These are phyloP conservation scores for Phaeosphaeriaceae sp. DNA, from an alignment of 2,329 filamentous ascomycete genomes.

Conservation along the genomic window DNA sequence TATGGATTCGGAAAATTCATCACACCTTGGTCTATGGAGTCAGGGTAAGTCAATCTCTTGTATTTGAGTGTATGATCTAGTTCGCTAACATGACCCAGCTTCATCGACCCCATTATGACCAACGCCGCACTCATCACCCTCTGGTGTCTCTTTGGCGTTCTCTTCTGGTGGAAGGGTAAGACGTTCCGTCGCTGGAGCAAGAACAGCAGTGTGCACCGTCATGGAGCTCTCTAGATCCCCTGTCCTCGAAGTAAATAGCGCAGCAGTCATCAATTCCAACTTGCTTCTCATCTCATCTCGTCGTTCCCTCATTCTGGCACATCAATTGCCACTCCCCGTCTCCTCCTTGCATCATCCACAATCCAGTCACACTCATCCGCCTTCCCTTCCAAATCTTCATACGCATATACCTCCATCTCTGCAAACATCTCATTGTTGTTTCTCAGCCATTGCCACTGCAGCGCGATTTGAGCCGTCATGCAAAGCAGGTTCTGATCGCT, in stretches of 20 bases:
- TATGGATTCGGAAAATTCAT: constrained; percentile 66
- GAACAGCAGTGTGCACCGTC: constrained; percentile 61
- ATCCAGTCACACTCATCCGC: constrained; percentile 38
- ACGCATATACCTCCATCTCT: constrained; percentile 32
- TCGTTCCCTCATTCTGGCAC: background rate
- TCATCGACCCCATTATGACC: constrained; percentile 65
- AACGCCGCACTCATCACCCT: constrained; percentile 62
- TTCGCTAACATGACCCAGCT: constrained; percentile 20
- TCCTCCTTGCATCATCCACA: constrained; percentile 20
- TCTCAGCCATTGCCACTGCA: constrained; percentile 41
- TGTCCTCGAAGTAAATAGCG: background rate
- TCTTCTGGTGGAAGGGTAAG: constrained; percentile 67
- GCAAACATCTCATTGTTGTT: constrained; percentile 29
- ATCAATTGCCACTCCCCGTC: background rate
- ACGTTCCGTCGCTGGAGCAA: constrained; percentile 63
- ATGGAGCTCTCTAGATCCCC: constrained; percentile 44
- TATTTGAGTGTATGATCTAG: background rate
- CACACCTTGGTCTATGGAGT: constrained; percentile 58
- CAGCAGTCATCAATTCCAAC: background rate
- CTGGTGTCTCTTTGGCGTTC: constrained; percentile 61
- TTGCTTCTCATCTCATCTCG: background rate
- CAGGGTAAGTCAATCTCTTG: constrained; percentile 47
- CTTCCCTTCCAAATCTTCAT: constrained; percentile 30
- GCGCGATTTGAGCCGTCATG: constrained; percentile 15
- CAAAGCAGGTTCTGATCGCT: constrained; percentile 10